Percentiles rank a stretch among this genome's conserved stretches.
These are phyloP conservation scores for Sherardia arvensis DNA, from an alignment of 257 asterid genomes.

Conservation along the genomic window DNA sequence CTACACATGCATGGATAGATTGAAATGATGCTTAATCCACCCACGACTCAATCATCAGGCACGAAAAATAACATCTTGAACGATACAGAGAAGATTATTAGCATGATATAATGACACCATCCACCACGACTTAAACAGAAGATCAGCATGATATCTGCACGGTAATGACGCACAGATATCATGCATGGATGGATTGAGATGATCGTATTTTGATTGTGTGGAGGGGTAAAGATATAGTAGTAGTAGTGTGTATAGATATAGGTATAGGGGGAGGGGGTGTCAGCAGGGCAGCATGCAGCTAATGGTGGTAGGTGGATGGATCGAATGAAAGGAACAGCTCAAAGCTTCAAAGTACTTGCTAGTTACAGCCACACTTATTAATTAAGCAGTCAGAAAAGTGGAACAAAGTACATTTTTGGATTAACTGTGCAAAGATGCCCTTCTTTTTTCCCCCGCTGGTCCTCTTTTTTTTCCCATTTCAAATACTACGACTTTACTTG, in stretches of 20 bases:
- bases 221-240: neutral
- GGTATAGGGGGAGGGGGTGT: no score
- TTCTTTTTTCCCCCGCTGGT: neutral
- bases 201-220: neutral
- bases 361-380: neutral
- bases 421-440: conserved; percentile 8
- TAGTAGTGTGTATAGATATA: neutral
- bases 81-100: no score
- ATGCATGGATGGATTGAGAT: no score
- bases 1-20: no score
- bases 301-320: neutral
- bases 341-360: neutral
- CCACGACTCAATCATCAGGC: no score
- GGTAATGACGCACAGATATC: no score
- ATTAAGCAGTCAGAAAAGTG: conserved; percentile 11
- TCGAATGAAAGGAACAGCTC: conserved; percentile 4
- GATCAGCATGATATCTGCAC: no score
- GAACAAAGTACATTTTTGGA: conserved; percentile 18
- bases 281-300: neutral
- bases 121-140: no score
- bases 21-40: no score
- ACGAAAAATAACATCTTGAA: no score
- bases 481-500: neutral
- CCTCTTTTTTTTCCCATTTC: neutral
- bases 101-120: no score